Conservation (phyloP, 2,329 filamentous ascomycete species). For the Diaporthe sp. region DNA sequence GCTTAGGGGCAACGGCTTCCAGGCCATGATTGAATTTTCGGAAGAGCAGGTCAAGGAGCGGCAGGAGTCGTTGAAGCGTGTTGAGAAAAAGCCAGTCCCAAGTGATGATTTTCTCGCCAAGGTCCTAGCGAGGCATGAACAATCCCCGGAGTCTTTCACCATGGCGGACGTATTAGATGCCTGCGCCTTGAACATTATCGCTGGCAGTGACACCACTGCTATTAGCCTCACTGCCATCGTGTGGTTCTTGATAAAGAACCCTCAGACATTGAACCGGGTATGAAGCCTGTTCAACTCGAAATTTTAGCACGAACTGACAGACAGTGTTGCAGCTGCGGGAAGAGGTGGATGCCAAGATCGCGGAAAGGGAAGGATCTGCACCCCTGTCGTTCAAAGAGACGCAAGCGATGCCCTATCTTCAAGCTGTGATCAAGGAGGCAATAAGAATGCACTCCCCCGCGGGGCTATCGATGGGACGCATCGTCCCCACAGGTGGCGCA, state of each 20-base stretch:
- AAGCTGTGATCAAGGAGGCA: conserved; percentile 71
- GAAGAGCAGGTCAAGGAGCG: too few relatives aligned
- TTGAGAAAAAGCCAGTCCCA: too few relatives aligned
- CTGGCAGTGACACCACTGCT: conserved; percentile 74
- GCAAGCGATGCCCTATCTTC: conserved; percentile 65
- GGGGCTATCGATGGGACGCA: conserved; percentile 66
- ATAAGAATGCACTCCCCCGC: conserved; percentile 71
- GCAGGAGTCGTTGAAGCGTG: too few relatives aligned
- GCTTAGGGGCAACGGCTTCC: too few relatives aligned
- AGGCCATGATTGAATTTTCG: too few relatives aligned
- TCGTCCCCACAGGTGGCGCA: conserved; percentile 64
- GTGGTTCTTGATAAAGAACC: conserved; percentile 70
- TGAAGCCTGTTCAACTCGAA: too few relatives aligned
- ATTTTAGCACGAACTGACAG: conserved; percentile 65
- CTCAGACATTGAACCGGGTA: conserved; percentile 54
- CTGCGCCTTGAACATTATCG: conserved; percentile 38
- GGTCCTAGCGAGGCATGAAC: too few relatives aligned
- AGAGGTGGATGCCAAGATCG: conserved; percentile 48
- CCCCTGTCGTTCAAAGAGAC: neutral
- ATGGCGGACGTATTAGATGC: conserved; percentile 6
- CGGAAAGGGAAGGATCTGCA: conserved; percentile 55
- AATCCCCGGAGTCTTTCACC: conserved; percentile 11
- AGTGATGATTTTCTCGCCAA: too few relatives aligned
- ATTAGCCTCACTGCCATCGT: conserved; percentile 70
- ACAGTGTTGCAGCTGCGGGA: conserved; percentile 51